Conservation (phyloP, 164 flowering plant genomes). For the Sextonia rubra region DNA sequence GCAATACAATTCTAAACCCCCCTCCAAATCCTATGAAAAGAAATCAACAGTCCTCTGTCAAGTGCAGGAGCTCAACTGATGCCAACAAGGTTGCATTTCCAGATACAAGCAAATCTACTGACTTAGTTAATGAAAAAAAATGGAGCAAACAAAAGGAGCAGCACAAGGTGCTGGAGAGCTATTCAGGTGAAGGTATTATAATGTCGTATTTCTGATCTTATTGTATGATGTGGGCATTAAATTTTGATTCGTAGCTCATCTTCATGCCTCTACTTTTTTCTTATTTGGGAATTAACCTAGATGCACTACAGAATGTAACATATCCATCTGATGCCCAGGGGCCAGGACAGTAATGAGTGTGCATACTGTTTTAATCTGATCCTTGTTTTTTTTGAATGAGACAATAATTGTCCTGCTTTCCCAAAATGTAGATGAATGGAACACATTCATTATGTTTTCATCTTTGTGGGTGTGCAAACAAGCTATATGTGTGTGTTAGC, state of each 20-base stretch:
- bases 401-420: background rate
- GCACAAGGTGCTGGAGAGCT: constrained; percentile 25
- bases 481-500: background rate
- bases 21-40: constrained; percentile 35
- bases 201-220: constrained; percentile 10
- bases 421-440: background rate
- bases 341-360: too few relatives aligned
- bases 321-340: background rate
- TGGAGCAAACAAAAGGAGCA: constrained; percentile 38
- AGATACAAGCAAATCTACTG: constrained; percentile 30
- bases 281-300: background rate
- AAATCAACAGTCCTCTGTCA: constrained; percentile 31
- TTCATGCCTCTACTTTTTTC: background rate
- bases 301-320: background rate
- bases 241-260: background rate
- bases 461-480: background rate
- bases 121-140: constrained; percentile 27
- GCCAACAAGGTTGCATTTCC: constrained; percentile 29
- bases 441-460: background rate
- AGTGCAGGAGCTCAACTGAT: constrained; percentile 42
- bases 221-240: background rate
- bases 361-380: too few relatives aligned
- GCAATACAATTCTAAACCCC: constrained; percentile 21
- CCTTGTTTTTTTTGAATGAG: too few relatives aligned
- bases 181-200: constrained; percentile 50